Evolutionary conservation across 2,329 filamentous ascomycete genomes (phyloP).

Genomic region (Corynespora cassiicola): DNA sequence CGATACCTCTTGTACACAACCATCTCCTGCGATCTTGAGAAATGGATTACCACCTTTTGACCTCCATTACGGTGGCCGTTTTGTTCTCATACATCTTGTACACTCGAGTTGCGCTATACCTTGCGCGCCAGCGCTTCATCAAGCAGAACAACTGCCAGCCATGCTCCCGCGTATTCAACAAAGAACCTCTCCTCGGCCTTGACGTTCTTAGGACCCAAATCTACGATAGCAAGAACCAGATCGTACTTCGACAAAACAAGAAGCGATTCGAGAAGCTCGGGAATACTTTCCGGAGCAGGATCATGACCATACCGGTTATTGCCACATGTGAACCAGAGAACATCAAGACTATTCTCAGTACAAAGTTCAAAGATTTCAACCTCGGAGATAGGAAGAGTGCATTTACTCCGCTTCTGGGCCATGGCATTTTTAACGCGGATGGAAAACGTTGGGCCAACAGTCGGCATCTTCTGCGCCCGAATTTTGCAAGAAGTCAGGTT

Average conservation of each 20-base stretch:
- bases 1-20: too few relatives aligned
- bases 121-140: slow-evolving; percentile 45
- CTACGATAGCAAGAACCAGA: slow-evolving; percentile 41
- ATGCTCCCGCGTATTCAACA: slow-evolving; percentile 55
- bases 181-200: slow-evolving; percentile 62
- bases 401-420: slow-evolving; percentile 51
- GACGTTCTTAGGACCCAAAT: slow-evolving; percentile 55
- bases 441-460: slow-evolving; percentile 49
- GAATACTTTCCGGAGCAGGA: slow-evolving; percentile 50
- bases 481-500: slow-evolving; percentile 60
- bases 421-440: slow-evolving; percentile 56
- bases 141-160: slow-evolving; percentile 56
- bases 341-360: slow-evolving; percentile 53
- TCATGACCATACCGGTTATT: slow-evolving; percentile 41
- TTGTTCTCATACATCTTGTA: slow-evolving; percentile 44
- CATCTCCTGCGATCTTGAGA: too few relatives aligned
- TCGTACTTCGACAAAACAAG: slow-evolving; percentile 23
- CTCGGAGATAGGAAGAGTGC: slow-evolving; percentile 42
- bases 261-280: slow-evolving; percentile 32
- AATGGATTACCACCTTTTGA: too few relatives aligned
- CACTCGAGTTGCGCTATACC: slow-evolving; percentile 40
- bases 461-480: slow-evolving; percentile 59
- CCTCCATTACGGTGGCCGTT: too few relatives aligned
- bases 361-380: slow-evolving; percentile 56
- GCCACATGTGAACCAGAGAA: slow-evolving; percentile 56